Evolutionary conservation across 2,329 filamentous ascomycete species (phyloP), one percentile per base, ranked within the genome.

Genomic region (Fusarium beomiforme): DNA sequence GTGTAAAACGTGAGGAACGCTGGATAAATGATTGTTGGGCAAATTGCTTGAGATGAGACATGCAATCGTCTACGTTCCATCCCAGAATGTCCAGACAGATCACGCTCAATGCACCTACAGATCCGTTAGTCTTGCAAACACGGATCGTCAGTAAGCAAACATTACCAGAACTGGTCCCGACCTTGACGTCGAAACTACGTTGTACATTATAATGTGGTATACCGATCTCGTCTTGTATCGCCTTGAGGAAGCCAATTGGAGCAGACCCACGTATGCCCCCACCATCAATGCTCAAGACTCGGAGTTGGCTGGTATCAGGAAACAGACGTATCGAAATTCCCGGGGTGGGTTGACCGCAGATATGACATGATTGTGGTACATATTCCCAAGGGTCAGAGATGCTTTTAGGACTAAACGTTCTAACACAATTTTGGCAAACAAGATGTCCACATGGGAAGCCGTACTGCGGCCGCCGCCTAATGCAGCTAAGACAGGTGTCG

Each of bases 91-190:
- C 67, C 26, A 70, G 57, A 42, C 63, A 59, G 26, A 57, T 60
- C 11, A 65, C 62, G 26, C 51, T 70, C 29, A 67, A 60, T 19
- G 59, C 69, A 47, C 67, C 69, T 71, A 51, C 23, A 8, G 19
- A 54, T 34, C 44, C 26, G 44, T 42, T 41, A 44, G 34, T 53
- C 8, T 61, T n/a, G n/a, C n/a, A n/a, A n/a, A n/a, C n/a, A n/a
- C n/a, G n/a, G n/a, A n/a, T n/a, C n/a, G n/a, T n/a, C n/a, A n/a
- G n/a, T n/a, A n/a, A n/a, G n/a, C n/a, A n/a, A n/a, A n/a, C n/a
- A n/a, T 56, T 23, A 71, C 69, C 69, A 21, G 67, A 72, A 47
- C 69, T 72, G 34, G 67, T 72, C 31, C 67, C 67, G 33, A 67
- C 51, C 23, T 62, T 60, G 19, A 70, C 43, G 54, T 72, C 67